phyloP scores from a whole-genome alignment of 768 basidiomycete species.

The Russula sp. region DNA sequence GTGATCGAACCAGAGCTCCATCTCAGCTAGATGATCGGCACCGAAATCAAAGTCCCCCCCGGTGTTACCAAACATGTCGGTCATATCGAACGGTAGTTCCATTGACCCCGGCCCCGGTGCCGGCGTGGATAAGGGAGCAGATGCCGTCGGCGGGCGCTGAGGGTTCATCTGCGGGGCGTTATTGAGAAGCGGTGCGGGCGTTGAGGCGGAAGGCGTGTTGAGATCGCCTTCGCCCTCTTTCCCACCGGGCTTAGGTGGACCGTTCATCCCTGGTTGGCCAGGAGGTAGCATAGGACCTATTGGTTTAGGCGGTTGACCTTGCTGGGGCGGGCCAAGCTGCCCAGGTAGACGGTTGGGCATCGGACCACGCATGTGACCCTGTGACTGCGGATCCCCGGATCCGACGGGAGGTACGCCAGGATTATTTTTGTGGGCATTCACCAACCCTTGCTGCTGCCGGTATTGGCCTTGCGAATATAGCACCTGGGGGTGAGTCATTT shows the following conservation, averaged over 20 bases:
- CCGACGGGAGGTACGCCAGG: background rate
- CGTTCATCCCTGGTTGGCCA: constrained; percentile 20
- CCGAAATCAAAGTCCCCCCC: constrained; percentile 15
- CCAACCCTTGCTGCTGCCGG: constrained; percentile 8
- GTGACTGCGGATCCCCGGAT: background rate
- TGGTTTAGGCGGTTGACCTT: constrained; percentile 11
- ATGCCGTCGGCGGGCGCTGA: constrained; percentile 16
- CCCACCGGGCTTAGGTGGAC: constrained; percentile 11
- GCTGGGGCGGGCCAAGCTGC: constrained; percentile 12
- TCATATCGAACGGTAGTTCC: constrained; percentile 9
- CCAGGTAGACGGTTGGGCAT: constrained; percentile 3
- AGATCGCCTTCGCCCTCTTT: constrained; percentile 17
- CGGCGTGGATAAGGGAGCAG: constrained; percentile 2
- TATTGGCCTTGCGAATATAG: constrained; percentile 6
- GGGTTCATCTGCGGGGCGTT: constrained; percentile 3
- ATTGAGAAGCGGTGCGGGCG: constrained; percentile 16
- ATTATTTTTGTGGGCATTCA: constrained; percentile 2
- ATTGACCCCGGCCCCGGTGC: background rate
- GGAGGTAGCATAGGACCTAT: constrained; percentile 23
- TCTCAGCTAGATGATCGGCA: background rate
- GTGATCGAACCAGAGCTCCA: constrained; percentile 12
- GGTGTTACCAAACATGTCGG: constrained; percentile 3
- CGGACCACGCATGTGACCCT: constrained; percentile 4
- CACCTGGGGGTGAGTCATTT: constrained; percentile 7
- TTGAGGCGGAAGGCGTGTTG: constrained; percentile 5